These are phyloP conservation scores for Blastomyces gilchristii DNA, from an alignment of 2,329 filamentous ascomycete genomes.

Conservation along the genomic window DNA sequence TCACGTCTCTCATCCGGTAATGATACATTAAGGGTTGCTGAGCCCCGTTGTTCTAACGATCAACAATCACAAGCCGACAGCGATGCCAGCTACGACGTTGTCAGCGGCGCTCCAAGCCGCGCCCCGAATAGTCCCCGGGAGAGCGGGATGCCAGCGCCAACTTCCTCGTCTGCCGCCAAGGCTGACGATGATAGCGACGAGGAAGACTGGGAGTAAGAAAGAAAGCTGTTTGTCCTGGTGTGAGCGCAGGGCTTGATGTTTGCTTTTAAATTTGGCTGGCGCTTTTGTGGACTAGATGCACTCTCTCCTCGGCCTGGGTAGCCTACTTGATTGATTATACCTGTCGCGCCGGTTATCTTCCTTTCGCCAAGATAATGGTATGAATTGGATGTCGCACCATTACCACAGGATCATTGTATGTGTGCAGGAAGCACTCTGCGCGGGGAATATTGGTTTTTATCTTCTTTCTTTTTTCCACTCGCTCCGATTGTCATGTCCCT, in stretches of 20 bases:
- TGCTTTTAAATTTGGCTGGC: not conserved
- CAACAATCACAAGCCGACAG: conserved; percentile 85
- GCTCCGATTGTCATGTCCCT: not conserved
- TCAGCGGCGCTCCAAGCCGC: conserved; percentile 70
- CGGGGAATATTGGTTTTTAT: not conserved
- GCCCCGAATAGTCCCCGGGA: conserved; percentile 58
- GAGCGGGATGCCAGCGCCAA: conserved; percentile 39
- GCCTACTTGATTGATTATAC: not conserved
- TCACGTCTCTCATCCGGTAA: conserved; percentile 27
- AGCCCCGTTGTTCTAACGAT: conserved; percentile 66
- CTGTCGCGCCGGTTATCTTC: not conserved
- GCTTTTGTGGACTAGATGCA: not conserved
- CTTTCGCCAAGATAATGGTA: not conserved
- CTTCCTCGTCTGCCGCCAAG: conserved; percentile 37
- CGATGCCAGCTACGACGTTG: conserved; percentile 91
- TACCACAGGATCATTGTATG: not conserved
- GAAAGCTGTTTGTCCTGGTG: not conserved
- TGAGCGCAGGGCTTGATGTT: not conserved
- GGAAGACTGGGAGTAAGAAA: conserved; percentile 62
- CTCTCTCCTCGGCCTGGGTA: not conserved
- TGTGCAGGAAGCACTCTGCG: not conserved
- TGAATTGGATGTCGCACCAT: not conserved
- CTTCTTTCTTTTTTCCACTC: not conserved
- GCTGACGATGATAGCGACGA: conserved; percentile 56
- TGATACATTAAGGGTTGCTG: conserved; percentile 49